These are phyloP conservation scores for Calocybe indica DNA, from an alignment of 768 basidiomycete genomes.

Conservation along the genomic window DNA sequence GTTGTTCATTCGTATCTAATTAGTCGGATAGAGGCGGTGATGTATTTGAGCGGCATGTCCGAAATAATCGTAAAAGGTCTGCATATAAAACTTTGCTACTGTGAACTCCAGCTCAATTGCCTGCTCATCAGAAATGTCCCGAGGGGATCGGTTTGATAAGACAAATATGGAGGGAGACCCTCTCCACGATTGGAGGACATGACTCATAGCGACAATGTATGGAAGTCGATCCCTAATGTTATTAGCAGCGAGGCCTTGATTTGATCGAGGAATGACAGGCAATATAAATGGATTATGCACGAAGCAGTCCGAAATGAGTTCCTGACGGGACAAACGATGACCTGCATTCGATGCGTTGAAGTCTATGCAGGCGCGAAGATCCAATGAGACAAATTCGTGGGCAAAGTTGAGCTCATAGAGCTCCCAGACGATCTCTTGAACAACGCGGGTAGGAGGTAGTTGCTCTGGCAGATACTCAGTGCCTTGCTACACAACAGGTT, in stretches of 20 bases:
- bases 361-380: not conserved
- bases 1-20: too few species aligned
- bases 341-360: too few species aligned
- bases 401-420: slow-evolving; percentile 3
- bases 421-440: slow-evolving; percentile 4
- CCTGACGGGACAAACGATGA: not conserved
- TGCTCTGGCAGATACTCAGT: not conserved
- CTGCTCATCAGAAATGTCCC: not conserved
- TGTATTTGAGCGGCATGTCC: not conserved
- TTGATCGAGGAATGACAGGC: too few species aligned
- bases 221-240: too few species aligned
- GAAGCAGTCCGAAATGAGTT: too few species aligned
- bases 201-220: too few species aligned
- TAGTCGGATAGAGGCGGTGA: too few species aligned
- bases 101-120: not conserved
- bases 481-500: slow-evolving; percentile 6
- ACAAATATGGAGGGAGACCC: too few species aligned
- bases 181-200: too few species aligned
- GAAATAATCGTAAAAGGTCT: slow-evolving; percentile 1
- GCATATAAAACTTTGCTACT: not conserved
- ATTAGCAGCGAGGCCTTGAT: too few species aligned
- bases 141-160: too few species aligned
- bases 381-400: not conserved
- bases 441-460: not conserved
- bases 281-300: too few species aligned